phyloP scores from a whole-genome alignment of 495 filamentous ascomycete species.

The Evernia prunastri region DNA sequence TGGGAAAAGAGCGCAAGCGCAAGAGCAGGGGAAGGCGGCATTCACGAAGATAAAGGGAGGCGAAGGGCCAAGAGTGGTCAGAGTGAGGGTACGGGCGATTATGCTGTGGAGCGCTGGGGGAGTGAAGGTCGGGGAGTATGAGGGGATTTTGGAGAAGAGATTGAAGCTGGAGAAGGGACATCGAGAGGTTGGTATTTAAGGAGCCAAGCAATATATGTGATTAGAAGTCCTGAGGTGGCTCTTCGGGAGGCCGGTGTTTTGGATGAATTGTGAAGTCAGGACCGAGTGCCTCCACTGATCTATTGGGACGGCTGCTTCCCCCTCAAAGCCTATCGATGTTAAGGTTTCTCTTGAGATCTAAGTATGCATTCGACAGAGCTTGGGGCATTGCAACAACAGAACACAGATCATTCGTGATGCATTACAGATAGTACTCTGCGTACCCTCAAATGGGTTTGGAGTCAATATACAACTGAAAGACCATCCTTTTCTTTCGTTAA shows the following conservation, averaged over 20 bases:
- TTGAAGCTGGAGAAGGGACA: not conserved
- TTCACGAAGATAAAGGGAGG: not conserved
- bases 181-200: not conserved
- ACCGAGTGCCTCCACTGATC: not conserved
- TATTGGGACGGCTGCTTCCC: not conserved
- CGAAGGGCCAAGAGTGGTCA: not conserved
- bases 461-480: not conserved
- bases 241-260: not conserved
- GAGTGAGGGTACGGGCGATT: conserved; percentile 51
- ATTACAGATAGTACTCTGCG: not conserved
- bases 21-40: not conserved
- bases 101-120: conserved; percentile 60
- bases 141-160: conserved; percentile 32
- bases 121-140: conserved; percentile 58
- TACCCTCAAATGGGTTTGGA: not conserved
- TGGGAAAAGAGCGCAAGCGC: not conserved
- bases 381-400: not conserved
- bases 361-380: not conserved
- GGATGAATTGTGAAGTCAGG: not conserved
- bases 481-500: not conserved
- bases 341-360: not conserved
- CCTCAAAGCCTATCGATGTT: no score
- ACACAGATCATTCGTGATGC: not conserved
- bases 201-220: not conserved
- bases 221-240: not conserved